These are phyloP conservation scores for Croton setiger DNA, from an alignment of 441 rosid genomes.

Conservation along the genomic window DNA sequence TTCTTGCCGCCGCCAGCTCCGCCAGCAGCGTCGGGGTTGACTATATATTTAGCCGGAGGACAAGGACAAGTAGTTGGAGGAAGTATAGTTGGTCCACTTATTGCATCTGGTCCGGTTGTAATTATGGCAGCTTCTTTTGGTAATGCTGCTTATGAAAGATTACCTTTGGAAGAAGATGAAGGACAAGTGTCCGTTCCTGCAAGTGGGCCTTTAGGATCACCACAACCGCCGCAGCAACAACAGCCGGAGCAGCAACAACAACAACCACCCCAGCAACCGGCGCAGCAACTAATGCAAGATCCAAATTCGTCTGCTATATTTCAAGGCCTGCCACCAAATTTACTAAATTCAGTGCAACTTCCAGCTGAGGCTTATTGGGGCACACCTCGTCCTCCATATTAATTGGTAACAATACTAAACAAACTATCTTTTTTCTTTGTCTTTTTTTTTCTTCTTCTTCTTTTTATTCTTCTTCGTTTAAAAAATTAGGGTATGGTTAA, in stretches of 20 bases:
- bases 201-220: constrained; percentile 36
- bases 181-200: constrained; percentile 25
- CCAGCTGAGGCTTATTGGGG: constrained; percentile 80
- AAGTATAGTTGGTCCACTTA: constrained; percentile 60
- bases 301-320: constrained; percentile 40
- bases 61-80: constrained; percentile 89
- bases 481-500: constrained; percentile 25
- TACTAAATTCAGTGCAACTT: constrained; percentile 65
- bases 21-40: constrained; percentile 68
- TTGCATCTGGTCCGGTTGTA: constrained; percentile 75
- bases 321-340: constrained; percentile 70
- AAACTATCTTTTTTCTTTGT: constrained; percentile 18
- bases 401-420: constrained; percentile 25
- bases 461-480: constrained; percentile 14
- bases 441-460: constrained; percentile 25
- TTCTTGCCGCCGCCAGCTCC: constrained; percentile 92
- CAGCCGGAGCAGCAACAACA: constrained; percentile 34
- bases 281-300: constrained; percentile 39
- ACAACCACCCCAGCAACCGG: constrained; percentile 36
- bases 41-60: constrained; percentile 74
- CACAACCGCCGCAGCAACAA: constrained; percentile 40
- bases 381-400: constrained; percentile 55
- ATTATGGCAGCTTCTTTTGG: constrained; percentile 88
- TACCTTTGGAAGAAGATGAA: constrained; percentile 83
- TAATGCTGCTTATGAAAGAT: constrained; percentile 82